A percentile compares a stretch with the other conserved stretches of the same genome.
phyloP scores from a whole-genome alignment of 768 basidiomycete species.

The Suillus variegatus region DNA sequence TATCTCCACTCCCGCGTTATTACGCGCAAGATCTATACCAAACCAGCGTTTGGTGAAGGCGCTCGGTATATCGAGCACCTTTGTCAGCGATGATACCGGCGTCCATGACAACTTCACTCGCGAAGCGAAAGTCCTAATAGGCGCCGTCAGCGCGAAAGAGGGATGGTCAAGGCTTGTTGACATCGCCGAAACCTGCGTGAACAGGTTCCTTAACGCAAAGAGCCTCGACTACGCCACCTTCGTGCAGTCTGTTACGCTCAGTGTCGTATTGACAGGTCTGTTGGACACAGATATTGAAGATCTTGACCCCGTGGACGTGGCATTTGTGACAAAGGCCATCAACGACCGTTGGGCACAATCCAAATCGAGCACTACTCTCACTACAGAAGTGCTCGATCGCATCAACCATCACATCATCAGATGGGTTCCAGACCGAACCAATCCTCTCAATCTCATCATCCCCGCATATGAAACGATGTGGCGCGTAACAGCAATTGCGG shows the following conservation, averaged over 20 bases:
- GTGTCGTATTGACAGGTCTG: conserved; percentile 39
- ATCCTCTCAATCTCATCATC: conserved; percentile 50
- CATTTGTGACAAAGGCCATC: conserved; percentile 39
- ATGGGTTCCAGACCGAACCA: conserved; percentile 36
- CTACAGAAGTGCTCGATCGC: conserved; percentile 13
- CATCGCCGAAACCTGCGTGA: conserved; percentile 14
- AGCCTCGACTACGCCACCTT: conserved; percentile 33
- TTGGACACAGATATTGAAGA: conserved; percentile 32
- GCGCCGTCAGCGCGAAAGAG: conserved; percentile 6
- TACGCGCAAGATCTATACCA: conserved; percentile 19
- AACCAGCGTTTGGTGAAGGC: conserved; percentile 29
- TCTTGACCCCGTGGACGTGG: conserved; percentile 35
- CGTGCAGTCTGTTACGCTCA: conserved; percentile 41
- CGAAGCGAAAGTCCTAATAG: conserved; percentile 23
- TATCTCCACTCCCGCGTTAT: conserved; percentile 13
- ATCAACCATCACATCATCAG: conserved; percentile 40
- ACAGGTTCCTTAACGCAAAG: background rate
- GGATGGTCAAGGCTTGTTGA: conserved; percentile 18
- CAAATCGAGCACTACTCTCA: conserved; percentile 37
- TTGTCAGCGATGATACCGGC: conserved; percentile 42
- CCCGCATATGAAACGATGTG: conserved; percentile 60
- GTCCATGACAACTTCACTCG: conserved; percentile 30
- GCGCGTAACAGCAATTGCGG: conserved; percentile 52
- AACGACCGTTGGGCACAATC: conserved; percentile 38
- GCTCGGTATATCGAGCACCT: conserved; percentile 46